Percentiles rank a stretch among this genome's conserved stretches.
Evolutionary conservation across 2,329 filamentous ascomycete genomes (phyloP).

Genomic region (Penicillium occitanis): DNA sequence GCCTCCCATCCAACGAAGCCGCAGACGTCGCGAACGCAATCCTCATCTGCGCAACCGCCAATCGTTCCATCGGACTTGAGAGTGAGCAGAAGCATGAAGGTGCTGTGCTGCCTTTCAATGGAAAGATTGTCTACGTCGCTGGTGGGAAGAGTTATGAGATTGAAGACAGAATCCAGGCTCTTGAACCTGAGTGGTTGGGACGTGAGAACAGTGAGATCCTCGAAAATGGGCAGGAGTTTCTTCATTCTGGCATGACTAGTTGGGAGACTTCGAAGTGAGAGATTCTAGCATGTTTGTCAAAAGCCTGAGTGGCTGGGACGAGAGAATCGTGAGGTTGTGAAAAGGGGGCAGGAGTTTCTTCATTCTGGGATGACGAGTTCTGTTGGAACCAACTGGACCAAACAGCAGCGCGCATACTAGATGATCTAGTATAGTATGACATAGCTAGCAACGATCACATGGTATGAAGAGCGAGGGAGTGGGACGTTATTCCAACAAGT

Average conservation of each 20-base stretch:
- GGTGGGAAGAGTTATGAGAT: constrained; percentile 30
- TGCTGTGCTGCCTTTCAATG: constrained; percentile 25
- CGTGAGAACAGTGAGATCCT: constrained; percentile 33
- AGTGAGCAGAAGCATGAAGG: constrained; percentile 18
- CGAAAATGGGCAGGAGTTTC: constrained; percentile 20
- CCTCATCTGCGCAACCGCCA: constrained; percentile 26
- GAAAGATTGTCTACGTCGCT: constrained; percentile 28
- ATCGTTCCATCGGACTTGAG: constrained; percentile 17
- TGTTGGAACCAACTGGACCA: too few relatives aligned
- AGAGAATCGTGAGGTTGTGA: too few relatives aligned
- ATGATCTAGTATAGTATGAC: too few relatives aligned
- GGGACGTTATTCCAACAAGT: too few relatives aligned
- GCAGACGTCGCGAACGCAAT: constrained; percentile 27
- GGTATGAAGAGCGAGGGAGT: too few relatives aligned
- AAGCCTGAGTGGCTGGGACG: too few relatives aligned
- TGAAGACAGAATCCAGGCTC: constrained; percentile 26
- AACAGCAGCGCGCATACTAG: too few relatives aligned
- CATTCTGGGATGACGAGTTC: too few relatives aligned
- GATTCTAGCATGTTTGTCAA: too few relatives aligned
- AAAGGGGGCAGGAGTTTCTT: too few relatives aligned
- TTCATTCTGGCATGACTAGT: constrained; percentile 16
- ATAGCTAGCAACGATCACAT: too few relatives aligned
- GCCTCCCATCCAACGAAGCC: constrained; percentile 27
- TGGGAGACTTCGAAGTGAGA: constrained; percentile 15
- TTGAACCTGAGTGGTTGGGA: constrained; percentile 32